Conservation (phyloP, 1,284 basidiomycete species). For the Vanrija humicola region DNA sequence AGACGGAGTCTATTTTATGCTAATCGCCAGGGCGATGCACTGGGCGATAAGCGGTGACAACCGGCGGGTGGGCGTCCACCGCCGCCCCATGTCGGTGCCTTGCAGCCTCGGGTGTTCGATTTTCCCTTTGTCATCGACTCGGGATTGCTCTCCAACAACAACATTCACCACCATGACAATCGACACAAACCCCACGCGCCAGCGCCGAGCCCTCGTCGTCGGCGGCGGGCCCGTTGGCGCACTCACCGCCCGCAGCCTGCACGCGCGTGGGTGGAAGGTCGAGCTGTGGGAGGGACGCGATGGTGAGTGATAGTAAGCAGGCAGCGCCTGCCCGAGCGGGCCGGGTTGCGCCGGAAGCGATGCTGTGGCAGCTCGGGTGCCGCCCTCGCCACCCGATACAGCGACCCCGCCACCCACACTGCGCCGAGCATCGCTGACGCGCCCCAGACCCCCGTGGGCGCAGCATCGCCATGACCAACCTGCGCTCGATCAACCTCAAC, state of each 20-base stretch:
- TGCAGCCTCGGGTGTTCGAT: too few species aligned
- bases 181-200: conserved; percentile 4
- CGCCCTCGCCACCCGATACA: not conserved
- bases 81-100: too few species aligned
- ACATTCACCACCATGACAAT: not conserved
- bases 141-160: not conserved
- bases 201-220: conserved; percentile 51
- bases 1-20: too few species aligned
- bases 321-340: not conserved
- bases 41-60: too few species aligned
- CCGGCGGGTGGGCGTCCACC: too few species aligned
- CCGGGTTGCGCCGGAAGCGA: not conserved
- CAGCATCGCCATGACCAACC: conserved; percentile 36
- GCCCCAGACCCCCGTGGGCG: conserved; percentile 42
- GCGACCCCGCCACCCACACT: not conserved
- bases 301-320: conserved; percentile 54
- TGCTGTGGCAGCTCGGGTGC: not conserved
- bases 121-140: too few species aligned
- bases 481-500: conserved; percentile 90
- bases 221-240: conserved; percentile 96
- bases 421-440: not conserved
- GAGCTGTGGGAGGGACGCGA: conserved; percentile 83
- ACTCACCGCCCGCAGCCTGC: conserved; percentile 78
- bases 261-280: conserved; percentile 83
- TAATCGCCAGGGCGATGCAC: too few species aligned